A percentile compares a stretch with the other conserved stretches of the same genome.
Evolutionary conservation across 257 asterid genomes (phyloP).

Genomic region (Petrea volubilis): DNA sequence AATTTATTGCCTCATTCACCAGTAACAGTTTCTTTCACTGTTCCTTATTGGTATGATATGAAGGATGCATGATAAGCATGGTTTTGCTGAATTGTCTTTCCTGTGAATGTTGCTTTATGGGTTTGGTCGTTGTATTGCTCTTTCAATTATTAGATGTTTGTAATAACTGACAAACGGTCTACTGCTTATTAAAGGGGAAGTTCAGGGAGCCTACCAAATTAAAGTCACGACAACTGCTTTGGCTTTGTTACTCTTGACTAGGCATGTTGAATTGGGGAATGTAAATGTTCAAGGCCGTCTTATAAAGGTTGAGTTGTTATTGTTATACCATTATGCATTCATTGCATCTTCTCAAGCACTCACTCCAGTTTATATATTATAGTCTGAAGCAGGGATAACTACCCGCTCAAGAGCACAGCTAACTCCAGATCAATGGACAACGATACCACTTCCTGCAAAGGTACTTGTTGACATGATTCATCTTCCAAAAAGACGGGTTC

Average conservation of each 20-base stretch:
- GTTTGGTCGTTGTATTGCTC: background rate
- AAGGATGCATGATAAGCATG: background rate
- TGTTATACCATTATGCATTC: background rate
- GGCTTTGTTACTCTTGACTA: conserved; percentile 75
- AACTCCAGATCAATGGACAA: conserved; percentile 85
- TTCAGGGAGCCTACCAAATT: conserved; percentile 93
- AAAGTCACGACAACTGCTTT: conserved; percentile 90
- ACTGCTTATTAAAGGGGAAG: conserved; percentile 63
- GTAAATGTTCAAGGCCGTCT: conserved; percentile 75
- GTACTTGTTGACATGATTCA: conserved; percentile 33
- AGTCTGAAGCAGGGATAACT: conserved; percentile 79
- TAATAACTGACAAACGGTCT: conserved; percentile 9
- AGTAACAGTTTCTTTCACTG: background rate
- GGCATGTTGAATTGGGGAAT: conserved; percentile 69
- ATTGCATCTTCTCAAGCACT: conserved; percentile 3
- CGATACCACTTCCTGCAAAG: conserved; percentile 79
- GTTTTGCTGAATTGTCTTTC: conserved; percentile 1
- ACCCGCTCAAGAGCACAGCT: conserved; percentile 90
- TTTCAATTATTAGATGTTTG: background rate
- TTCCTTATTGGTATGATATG: background rate
- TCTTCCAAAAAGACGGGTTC: background rate
- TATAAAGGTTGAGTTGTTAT: conserved; percentile 58
- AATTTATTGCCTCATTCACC: background rate
- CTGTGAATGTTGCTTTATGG: background rate
- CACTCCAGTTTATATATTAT: conserved; percentile 24